Conservation (phyloP, 371 early-diverging fungal species). For the Massospora cicadina region DNA sequence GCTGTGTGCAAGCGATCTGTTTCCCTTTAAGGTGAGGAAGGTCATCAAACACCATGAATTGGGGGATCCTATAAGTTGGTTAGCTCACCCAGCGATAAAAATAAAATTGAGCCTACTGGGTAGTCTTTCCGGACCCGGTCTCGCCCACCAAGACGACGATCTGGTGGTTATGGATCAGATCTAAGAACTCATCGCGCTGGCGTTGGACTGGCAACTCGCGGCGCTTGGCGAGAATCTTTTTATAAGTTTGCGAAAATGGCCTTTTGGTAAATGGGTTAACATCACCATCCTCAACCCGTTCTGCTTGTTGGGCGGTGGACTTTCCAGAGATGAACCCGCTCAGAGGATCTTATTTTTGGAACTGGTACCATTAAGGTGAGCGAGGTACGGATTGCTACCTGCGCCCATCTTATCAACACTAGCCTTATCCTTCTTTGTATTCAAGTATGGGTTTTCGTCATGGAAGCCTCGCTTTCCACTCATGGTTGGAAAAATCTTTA, state of each 20-base stretch:
- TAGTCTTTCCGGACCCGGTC: conserved; percentile 83
- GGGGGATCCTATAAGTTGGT: conserved; percentile 56
- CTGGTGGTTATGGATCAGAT: conserved; percentile 68
- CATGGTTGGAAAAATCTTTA: no score
- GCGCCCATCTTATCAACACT: not conserved
- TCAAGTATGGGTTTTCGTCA: not conserved
- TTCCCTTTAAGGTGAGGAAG: conserved; percentile 75
- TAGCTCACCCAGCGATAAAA: conserved; percentile 1
- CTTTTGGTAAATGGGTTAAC: conserved; percentile 67
- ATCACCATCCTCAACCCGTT: conserved; percentile 48
- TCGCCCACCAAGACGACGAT: conserved; percentile 79
- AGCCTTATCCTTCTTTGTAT: not conserved
- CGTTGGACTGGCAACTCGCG: conserved; percentile 75
- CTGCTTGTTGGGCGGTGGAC: conserved; percentile 53
- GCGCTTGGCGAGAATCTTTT: conserved; percentile 59
- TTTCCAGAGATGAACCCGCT: conserved; percentile 33
- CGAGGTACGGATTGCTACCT: conserved; percentile 29
- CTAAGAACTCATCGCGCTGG: conserved; percentile 69
- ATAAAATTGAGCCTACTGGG: conserved; percentile 46
- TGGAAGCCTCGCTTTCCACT: not conserved
- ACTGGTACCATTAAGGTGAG: conserved; percentile 21
- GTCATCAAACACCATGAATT: conserved; percentile 80
- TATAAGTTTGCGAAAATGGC: conserved; percentile 60
- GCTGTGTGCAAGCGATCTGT: conserved; percentile 94
- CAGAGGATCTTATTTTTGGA: conserved; percentile 17